These are phyloP conservation scores for Termitomyces sp. DNA, from an alignment of 768 basidiomycete genomes.

Conservation along the genomic window DNA sequence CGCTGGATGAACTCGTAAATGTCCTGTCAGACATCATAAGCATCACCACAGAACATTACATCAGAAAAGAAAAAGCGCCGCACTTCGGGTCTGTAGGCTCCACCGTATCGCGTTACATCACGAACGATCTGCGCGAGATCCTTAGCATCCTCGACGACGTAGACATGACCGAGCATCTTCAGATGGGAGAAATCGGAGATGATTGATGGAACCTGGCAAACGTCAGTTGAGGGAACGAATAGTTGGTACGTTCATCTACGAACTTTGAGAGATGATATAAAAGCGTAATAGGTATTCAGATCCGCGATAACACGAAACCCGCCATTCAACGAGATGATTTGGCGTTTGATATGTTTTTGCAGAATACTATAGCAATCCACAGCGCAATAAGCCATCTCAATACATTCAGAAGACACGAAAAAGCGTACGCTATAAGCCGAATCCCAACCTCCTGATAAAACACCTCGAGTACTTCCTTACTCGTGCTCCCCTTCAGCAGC, in stretches of 20 bases:
- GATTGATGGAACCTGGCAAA: constrained; percentile 63
- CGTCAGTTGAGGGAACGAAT: background rate
- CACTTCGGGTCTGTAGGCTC: constrained; percentile 92
- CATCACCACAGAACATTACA: background rate
- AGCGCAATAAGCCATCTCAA: background rate
- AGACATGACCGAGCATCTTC: constrained; percentile 97
- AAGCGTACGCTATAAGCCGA: constrained; percentile 71
- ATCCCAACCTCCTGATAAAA: constrained; percentile 98
- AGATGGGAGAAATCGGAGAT: constrained; percentile 88
- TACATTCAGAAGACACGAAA: background rate
- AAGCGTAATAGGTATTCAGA: constrained; percentile 88
- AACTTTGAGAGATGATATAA: constrained; percentile 84
- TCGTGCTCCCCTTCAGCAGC: constrained; percentile 88
- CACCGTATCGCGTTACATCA: constrained; percentile 94
- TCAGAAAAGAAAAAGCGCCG: constrained; percentile 6
- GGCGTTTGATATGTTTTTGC: constrained; percentile 94
- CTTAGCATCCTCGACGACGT: constrained; percentile 92
- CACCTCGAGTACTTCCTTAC: constrained; percentile 94
- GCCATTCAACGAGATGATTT: constrained; percentile 92
- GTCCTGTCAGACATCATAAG: constrained; percentile 44
- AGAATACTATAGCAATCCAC: constrained; percentile 57
- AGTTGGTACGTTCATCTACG: constrained; percentile 1
- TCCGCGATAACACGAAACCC: constrained; percentile 97
- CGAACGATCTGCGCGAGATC: constrained; percentile 95
- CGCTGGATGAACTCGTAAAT: constrained; percentile 96